Base-by-base conservation (phyloP, 1,284 basidiomycete genomes). In the Kwoniella shivajii region DNA sequence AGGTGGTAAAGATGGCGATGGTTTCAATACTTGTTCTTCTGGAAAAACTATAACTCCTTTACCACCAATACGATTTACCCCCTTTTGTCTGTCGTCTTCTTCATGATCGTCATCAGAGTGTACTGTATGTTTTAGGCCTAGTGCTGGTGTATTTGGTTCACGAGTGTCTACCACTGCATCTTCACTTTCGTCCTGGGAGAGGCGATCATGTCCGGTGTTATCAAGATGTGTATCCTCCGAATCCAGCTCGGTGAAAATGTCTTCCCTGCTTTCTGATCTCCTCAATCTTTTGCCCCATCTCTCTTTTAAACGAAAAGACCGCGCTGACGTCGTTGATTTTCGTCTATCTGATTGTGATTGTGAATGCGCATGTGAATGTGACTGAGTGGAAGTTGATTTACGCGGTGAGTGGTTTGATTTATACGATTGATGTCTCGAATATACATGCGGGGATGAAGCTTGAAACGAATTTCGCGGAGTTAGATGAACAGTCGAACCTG, bases 211-310 rank as follows among this genome's bases (percentile, higher is more conserved):
- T n/a, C n/a, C n/a, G n/a, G n/a, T n/a, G n/a, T n/a, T n/a, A n/a
- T n/a, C n/a, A n/a, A n/a, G n/a, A n/a, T n/a, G n/a, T n/a, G n/a
- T 33, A 6, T 36, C 48, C 18, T 59, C 47, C 0, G 39, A 43
- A 27, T 33, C 46, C 14, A 65, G 27, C 30, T 63, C 61, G 9
- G 59, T 63, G 36, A 63, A 66, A 7, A 50, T 47, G 33, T 64
- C 64, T 39, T 61, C 61, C 26, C 61, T n/a, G 26, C 54, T 57
- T 39, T 57, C 43, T 5, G 42, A 46, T 33, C 63, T 18, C 13
- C 39, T 43, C 20, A 59, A 10, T 27, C 51, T 26, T 16, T 48
- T 45, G 13, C 49, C 42, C 27, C 58, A 27, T 22, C 51, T 33
- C 14, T 38, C n/a, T 22, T 49, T 29, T 34, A 51, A 11, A 33